phyloP scores from a whole-genome alignment of 495 filamentous ascomycete species.

The Penicillium subrubescens region DNA sequence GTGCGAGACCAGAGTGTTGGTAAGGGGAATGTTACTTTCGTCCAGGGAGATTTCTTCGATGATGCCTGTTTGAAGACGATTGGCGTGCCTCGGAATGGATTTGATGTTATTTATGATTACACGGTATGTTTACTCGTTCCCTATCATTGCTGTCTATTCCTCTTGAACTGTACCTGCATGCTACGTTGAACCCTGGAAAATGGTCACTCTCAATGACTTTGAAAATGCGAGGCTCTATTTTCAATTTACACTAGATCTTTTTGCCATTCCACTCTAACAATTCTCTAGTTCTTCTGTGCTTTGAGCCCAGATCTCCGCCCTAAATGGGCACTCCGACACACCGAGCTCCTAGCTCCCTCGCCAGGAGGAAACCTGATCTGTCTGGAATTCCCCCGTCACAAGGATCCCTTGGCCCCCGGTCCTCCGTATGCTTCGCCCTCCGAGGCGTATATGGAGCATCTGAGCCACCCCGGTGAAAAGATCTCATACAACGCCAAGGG shows the following conservation, averaged over 20 bases:
- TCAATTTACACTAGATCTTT: not conserved
- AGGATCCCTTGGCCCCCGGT: constrained; percentile 60
- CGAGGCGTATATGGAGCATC: constrained; percentile 65
- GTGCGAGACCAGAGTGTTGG: constrained; percentile 45
- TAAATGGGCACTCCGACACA: constrained; percentile 69
- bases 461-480: constrained; percentile 66
- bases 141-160: constrained; percentile 8
- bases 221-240: not conserved
- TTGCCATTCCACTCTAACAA: constrained; percentile 19
- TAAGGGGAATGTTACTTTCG: constrained; percentile 58
- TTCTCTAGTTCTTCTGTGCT: constrained; percentile 75
- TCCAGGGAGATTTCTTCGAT: constrained; percentile 74
- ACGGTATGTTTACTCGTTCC: constrained; percentile 55
- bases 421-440: constrained; percentile 70
- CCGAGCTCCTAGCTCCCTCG: constrained; percentile 60
- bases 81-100: constrained; percentile 51
- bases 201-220: not conserved
- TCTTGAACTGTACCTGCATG: not conserved
- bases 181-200: not conserved
- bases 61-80: constrained; percentile 57
- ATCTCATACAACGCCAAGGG: constrained; percentile 62
- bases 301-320: constrained; percentile 64
- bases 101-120: constrained; percentile 86
- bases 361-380: constrained; percentile 67
- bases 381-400: constrained; percentile 78